A percentile compares a stretch with the other conserved stretches of the same genome.
These are phyloP conservation scores for Tinospora cordifolia DNA, from an alignment of 164 flowering plant species.

Conservation along the genomic window DNA sequence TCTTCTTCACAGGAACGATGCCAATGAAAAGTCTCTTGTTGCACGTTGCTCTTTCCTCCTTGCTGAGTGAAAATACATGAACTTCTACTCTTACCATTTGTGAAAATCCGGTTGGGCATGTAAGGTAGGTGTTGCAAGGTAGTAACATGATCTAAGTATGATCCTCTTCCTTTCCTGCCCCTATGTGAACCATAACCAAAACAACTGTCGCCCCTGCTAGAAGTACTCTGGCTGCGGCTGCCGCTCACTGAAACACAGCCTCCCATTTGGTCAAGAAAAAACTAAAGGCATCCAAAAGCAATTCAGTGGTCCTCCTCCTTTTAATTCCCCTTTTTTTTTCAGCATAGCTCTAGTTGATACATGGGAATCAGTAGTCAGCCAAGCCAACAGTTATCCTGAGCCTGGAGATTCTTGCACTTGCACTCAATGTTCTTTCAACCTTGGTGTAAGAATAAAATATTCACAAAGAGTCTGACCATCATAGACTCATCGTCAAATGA, in stretches of 20 bases:
- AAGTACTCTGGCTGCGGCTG: slow-evolving; percentile 24
- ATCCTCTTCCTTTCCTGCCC: slow-evolving; percentile 35
- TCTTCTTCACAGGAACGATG: too few species aligned
- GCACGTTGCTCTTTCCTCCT: slow-evolving; percentile 91
- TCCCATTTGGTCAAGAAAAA: slow-evolving; percentile 49
- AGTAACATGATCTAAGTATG: slow-evolving; percentile 43
- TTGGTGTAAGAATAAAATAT: slow-evolving; percentile 9
- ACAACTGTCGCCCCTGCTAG: slow-evolving; percentile 33
- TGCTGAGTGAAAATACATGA: slow-evolving; percentile 89
- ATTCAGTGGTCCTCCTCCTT: neutral
- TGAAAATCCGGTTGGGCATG: slow-evolving; percentile 59
- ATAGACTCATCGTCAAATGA: slow-evolving; percentile 38
- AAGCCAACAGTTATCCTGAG: slow-evolving; percentile 15
- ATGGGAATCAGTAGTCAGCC: slow-evolving; percentile 21
- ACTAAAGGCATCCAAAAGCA: slow-evolving; percentile 24
- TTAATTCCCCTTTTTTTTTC: slow-evolving; percentile 7
- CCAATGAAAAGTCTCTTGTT: too few species aligned
- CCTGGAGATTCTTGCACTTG: slow-evolving; percentile 28
- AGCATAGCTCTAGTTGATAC: slow-evolving; percentile 22
- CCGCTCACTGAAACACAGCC: slow-evolving; percentile 61
- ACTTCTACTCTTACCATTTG: slow-evolving; percentile 63
- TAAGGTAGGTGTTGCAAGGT: slow-evolving; percentile 52
- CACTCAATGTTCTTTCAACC: slow-evolving; percentile 15
- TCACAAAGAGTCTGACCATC: slow-evolving; percentile 16
- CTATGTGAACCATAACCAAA: slow-evolving; percentile 25